Conservation (phyloP, 2,329 filamentous ascomycete species). For the Colletotrichum somersetense region DNA sequence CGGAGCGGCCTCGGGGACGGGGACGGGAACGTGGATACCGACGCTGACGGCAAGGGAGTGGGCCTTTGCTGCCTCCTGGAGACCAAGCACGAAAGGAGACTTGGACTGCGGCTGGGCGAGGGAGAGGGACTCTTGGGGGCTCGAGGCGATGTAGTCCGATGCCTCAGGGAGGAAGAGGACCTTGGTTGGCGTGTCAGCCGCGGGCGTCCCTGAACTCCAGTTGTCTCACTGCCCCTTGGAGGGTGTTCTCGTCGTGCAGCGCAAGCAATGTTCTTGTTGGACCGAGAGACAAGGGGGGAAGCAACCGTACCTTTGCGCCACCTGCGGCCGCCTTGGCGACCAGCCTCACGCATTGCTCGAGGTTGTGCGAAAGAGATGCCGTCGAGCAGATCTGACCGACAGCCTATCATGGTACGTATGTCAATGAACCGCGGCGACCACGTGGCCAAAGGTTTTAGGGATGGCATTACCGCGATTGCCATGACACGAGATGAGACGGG, state of each 20-base stretch:
- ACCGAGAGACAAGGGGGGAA: not conserved
- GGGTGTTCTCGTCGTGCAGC: not conserved
- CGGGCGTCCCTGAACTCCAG: not conserved
- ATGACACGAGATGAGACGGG: constrained; percentile 42
- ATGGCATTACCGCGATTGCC: constrained; percentile 47
- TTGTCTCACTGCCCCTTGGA: not conserved
- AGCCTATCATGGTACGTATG: constrained; percentile 66
- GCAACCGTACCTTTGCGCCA: constrained; percentile 77
- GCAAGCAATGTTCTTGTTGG: not conserved
- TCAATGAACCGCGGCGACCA: constrained; percentile 24
- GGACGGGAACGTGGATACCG: constrained; percentile 84
- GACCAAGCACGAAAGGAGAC: constrained; percentile 81
- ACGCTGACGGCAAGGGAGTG: constrained; percentile 82
- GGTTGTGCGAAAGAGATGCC: constrained; percentile 80
- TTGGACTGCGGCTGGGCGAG: constrained; percentile 75
- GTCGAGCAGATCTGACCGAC: constrained; percentile 93
- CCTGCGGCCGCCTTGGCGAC: constrained; percentile 79
- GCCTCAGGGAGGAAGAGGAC: constrained; percentile 94
- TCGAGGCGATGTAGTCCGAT: constrained; percentile 85
- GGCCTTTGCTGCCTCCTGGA: constrained; percentile 75
- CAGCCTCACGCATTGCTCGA: constrained; percentile 80
- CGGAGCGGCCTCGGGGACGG: constrained; percentile 59
- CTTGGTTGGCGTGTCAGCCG: constrained; percentile 52
- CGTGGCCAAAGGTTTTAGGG: constrained; percentile 5
- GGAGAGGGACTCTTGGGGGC: constrained; percentile 74